These are phyloP conservation scores for Bonia amplexicaulis DNA, from an alignment of 176 grass and related monocot genomes.

Conservation along the genomic window DNA sequence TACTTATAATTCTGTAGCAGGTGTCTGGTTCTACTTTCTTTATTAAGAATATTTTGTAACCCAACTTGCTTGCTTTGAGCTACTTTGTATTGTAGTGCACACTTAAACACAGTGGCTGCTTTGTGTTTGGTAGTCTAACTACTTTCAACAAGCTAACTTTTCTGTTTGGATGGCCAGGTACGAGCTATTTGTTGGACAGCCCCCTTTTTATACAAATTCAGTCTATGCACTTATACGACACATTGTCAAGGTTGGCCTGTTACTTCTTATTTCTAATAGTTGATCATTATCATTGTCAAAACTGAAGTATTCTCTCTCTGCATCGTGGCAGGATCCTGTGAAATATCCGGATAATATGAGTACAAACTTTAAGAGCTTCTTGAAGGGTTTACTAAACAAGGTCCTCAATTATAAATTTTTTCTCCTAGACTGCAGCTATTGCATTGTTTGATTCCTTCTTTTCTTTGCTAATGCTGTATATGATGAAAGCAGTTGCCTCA, in stretches of 20 bases:
- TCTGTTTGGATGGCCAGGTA: slow-evolving; percentile 50
- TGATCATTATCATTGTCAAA: background rate
- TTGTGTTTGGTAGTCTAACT: slow-evolving; percentile 22
- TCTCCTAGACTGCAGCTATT: background rate
- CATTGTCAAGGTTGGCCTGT: slow-evolving; percentile 78
- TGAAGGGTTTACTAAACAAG: slow-evolving; percentile 96
- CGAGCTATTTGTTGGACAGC: slow-evolving; percentile 93
- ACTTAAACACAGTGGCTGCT: background rate
- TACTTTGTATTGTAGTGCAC: background rate
- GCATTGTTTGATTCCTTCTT: slow-evolving; percentile 10
- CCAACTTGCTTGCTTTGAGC: background rate
- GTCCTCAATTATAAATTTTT: slow-evolving; percentile 22
- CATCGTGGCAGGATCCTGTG: slow-evolving; percentile 67
- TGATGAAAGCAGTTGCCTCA: slow-evolving; percentile 61
- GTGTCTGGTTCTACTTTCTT: background rate
- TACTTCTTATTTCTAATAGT: slow-evolving; percentile 26
- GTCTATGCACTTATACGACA: slow-evolving; percentile 92
- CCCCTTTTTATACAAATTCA: slow-evolving; percentile 98
- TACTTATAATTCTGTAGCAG: background rate
- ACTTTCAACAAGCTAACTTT: slow-evolving; percentile 22
- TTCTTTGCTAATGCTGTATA: slow-evolving; percentile 38
- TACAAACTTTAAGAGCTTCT: slow-evolving; percentile 81
- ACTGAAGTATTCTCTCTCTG: slow-evolving; percentile 15
- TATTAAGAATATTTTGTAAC: background rate
- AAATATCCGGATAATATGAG: slow-evolving; percentile 98